phyloP scores from a whole-genome alignment of 257 asterid species.

The Nicotiana knightiana region DNA sequence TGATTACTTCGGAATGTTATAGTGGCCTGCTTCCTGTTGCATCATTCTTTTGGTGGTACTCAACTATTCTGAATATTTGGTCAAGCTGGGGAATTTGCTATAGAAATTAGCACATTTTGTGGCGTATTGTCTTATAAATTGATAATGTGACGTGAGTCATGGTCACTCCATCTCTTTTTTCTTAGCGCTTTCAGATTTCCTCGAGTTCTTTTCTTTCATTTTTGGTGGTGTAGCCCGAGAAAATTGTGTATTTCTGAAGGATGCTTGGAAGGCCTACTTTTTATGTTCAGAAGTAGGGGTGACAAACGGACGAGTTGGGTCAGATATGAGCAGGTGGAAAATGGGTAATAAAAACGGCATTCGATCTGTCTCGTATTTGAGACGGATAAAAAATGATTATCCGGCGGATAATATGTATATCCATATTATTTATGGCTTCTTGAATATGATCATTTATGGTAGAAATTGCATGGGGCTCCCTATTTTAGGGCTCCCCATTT shows the following conservation, averaged over 20 bases:
- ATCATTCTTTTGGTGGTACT: neutral
- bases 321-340: too few species aligned
- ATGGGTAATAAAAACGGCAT: too few species aligned
- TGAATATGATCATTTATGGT: too few species aligned
- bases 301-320: neutral
- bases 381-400: too few species aligned
- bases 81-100: neutral
- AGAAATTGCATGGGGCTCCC: too few species aligned
- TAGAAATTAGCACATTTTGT: neutral
- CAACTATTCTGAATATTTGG: neutral
- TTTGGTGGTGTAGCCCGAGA: neutral
- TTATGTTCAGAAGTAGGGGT: neutral
- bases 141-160: neutral
- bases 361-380: too few species aligned
- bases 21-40: neutral
- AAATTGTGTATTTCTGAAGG: neutral
- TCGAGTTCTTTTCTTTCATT: neutral
- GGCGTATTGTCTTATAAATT: neutral
- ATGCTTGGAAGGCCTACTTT: neutral
- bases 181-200: neutral
- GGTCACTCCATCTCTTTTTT: neutral
- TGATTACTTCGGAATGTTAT: neutral
- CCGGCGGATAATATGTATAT: too few species aligned
- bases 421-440: too few species aligned
- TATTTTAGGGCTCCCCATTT: too few species aligned